Evolutionary conservation across 768 basidiomycete species (phyloP).

Genomic region (Agrocybe pediades): DNA sequence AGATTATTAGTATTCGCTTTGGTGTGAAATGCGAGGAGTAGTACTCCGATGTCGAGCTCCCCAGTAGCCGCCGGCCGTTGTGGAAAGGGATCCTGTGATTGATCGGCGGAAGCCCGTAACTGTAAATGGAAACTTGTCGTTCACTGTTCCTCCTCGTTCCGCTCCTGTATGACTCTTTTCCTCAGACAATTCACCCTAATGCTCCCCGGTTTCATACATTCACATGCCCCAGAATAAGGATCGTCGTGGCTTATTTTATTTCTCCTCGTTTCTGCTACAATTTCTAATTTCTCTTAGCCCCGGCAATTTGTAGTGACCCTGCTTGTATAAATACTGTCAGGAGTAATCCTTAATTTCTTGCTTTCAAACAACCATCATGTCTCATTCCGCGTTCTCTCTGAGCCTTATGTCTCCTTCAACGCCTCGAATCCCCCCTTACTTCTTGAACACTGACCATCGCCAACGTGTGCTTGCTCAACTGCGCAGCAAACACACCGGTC

Average conservation of each 20-base stretch:
- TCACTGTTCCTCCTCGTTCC: conserved; percentile 29
- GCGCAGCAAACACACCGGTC: conserved; percentile 52
- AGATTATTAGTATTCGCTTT: conserved; percentile 1
- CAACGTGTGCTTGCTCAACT: conserved; percentile 59
- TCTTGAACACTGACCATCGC: conserved; percentile 51
- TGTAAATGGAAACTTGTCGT: conserved; percentile 27
- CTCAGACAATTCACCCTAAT: conserved; percentile 23
- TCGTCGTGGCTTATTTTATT: conserved; percentile 17
- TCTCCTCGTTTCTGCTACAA: conserved; percentile 21
- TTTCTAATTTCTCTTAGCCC: conserved; percentile 15
- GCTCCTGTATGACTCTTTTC: conserved; percentile 17
- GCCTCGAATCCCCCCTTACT: conserved; percentile 46
- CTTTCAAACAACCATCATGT: conserved; percentile 21
- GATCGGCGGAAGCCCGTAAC: conserved; percentile 37
- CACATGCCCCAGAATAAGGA: conserved; percentile 27
- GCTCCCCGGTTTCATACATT: conserved; percentile 27
- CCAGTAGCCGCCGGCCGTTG: not conserved
- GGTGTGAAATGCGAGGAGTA: conserved; percentile 4
- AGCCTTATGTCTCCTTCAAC: conserved; percentile 15
- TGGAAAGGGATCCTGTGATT: conserved; percentile 26
- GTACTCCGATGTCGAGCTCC: not conserved
- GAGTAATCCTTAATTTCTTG: conserved; percentile 12
- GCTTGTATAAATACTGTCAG: conserved; percentile 27
- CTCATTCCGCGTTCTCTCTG: conserved; percentile 14
- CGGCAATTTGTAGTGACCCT: conserved; percentile 5